phyloP scores from a whole-genome alignment of 2,329 filamentous ascomycete genomes.

The Aspergillus pseudonomiae region DNA sequence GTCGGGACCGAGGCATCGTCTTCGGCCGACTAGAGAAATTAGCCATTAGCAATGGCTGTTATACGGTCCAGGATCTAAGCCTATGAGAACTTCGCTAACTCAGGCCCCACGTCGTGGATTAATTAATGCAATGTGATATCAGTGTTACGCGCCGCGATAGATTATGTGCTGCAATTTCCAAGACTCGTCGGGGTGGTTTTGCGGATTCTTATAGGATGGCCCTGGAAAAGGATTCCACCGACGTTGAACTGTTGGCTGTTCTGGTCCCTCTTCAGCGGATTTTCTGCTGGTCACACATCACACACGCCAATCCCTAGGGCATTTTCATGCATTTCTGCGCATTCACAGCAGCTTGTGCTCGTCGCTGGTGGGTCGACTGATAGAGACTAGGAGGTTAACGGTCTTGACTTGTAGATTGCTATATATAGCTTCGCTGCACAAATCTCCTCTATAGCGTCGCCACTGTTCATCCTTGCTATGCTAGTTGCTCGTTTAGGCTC shows the following conservation, averaged over 20 bases:
- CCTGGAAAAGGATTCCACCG: not conserved
- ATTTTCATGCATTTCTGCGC: not conserved
- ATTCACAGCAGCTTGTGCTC: not conserved
- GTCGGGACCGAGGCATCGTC: not conserved
- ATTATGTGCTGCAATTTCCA: not conserved
- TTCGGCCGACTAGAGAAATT: conserved; percentile 3
- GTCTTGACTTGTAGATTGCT: not conserved
- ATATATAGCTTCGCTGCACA: not conserved
- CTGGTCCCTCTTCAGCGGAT: not conserved
- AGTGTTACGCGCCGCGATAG: conserved; percentile 1
- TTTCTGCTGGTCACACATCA: not conserved
- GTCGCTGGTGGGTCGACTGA: not conserved
- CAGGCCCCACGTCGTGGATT: not conserved
- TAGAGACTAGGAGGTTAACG: not conserved
- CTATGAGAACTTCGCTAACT: not conserved
- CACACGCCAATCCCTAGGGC: not conserved
- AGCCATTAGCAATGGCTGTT: conserved; percentile 1
- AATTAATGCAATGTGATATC: conserved; percentile 5
- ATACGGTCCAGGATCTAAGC: not conserved
- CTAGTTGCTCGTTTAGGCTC: not conserved
- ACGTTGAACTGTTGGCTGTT: not conserved
- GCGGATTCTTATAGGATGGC: not conserved
- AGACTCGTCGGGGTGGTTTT: not conserved
- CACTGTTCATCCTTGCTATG: not conserved
- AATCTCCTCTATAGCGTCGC: not conserved